These are phyloP conservation scores for Phaeomoniella chlamydospora DNA, from an alignment of 2,329 filamentous ascomycete species.

Conservation along the genomic window DNA sequence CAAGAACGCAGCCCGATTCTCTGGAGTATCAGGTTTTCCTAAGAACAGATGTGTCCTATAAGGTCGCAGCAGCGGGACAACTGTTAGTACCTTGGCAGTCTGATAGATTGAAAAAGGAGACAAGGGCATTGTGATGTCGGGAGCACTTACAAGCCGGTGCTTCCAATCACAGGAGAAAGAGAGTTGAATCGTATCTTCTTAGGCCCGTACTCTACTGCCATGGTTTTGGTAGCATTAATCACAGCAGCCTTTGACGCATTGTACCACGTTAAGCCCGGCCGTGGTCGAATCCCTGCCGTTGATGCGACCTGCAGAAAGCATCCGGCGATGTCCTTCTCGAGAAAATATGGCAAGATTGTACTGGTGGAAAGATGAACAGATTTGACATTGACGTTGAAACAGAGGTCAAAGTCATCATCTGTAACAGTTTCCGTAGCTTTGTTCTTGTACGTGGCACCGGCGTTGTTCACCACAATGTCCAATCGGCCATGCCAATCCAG, in stretches of 20 bases:
- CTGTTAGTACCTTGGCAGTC: no score
- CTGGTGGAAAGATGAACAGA: constrained; percentile 22
- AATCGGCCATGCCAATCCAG: constrained; percentile 3
- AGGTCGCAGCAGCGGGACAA: no score
- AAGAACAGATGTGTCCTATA: constrained; percentile 22
- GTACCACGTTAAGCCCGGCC: constrained; percentile 30
- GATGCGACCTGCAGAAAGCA: constrained; percentile 30
- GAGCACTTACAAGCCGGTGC: constrained; percentile 50
- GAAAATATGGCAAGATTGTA: constrained; percentile 19
- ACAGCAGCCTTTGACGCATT: constrained; percentile 55
- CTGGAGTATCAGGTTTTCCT: constrained; percentile 27
- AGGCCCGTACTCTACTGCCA: constrained; percentile 60
- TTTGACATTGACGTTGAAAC: constrained; percentile 30
- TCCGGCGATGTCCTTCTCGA: constrained; percentile 24
- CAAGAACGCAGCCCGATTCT: constrained; percentile 28
- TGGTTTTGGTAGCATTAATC: constrained; percentile 47
- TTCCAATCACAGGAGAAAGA: constrained; percentile 54
- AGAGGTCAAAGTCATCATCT: constrained; percentile 26
- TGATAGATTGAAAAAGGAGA: no score
- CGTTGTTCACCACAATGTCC: constrained; percentile 6
- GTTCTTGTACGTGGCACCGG: constrained; percentile 10
- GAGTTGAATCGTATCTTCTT: constrained; percentile 61
- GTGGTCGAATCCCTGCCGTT: constrained; percentile 24
- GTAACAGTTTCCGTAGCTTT: constrained; percentile 26
- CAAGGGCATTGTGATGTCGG: no score